phyloP scores from a whole-genome alignment of 306 rosid genomes.

The Echinosophora koreensis region DNA sequence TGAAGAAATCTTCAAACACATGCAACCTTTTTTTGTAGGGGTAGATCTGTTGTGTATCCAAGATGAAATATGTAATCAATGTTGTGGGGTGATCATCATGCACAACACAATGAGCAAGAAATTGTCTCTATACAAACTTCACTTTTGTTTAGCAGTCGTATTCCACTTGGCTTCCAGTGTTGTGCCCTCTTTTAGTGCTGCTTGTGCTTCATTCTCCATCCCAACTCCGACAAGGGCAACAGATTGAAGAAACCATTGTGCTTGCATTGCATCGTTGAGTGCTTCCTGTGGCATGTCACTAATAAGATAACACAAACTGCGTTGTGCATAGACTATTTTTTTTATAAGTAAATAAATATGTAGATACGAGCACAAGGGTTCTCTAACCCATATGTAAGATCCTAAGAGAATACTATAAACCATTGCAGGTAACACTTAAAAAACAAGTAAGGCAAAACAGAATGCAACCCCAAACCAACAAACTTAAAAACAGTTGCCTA shows the following conservation, averaged over 20 bases:
- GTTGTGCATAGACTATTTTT: conserved; percentile 56
- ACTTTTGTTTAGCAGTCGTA: conserved; percentile 56
- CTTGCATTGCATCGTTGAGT: conserved; percentile 79
- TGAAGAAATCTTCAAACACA: conserved; percentile 42
- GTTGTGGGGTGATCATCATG: conserved; percentile 39
- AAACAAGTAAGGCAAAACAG: too few species aligned
- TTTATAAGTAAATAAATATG: too few species aligned
- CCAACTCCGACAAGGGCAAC: conserved; percentile 66
- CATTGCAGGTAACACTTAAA: too few species aligned
- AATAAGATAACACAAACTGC: conserved; percentile 76
- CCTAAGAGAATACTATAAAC: too few species aligned
- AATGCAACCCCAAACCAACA: too few species aligned
- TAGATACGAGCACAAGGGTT: too few species aligned
- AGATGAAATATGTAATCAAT: conserved; percentile 44
- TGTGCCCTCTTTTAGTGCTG: conserved; percentile 75
- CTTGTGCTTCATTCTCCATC: conserved; percentile 73
- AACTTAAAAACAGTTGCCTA: too few species aligned
- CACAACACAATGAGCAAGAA: conserved; percentile 46
- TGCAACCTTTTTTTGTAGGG: conserved; percentile 35
- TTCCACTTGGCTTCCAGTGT: conserved; percentile 71
- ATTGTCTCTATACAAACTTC: conserved; percentile 54
- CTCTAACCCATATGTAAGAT: too few species aligned
- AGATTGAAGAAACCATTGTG: conserved; percentile 70
- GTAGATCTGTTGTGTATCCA: conserved; percentile 26
- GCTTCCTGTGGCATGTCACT: conserved; percentile 76